Evolutionary conservation across 768 basidiomycete genomes (phyloP).

Genomic region (Phaffia australis): DNA sequence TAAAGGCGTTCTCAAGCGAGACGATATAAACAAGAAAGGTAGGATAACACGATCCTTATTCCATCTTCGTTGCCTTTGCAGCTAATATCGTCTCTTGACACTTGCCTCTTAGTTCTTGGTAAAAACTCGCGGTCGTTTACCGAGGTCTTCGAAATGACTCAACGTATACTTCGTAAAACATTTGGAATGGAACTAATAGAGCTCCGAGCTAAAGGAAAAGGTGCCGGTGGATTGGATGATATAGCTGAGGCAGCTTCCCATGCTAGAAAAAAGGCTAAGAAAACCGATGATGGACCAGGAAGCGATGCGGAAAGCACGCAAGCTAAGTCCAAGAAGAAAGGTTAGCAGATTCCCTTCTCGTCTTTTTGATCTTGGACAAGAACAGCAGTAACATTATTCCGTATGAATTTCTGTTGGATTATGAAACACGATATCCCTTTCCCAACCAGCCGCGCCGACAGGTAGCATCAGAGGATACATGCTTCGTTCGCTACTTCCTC

Average conservation of each 20-base stretch:
- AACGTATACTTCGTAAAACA: constrained; percentile 50
- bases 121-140: constrained; percentile 52
- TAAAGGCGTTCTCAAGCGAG: constrained; percentile 55
- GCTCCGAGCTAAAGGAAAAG: constrained; percentile 42
- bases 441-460: constrained; percentile 42
- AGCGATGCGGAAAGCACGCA: constrained; percentile 39
- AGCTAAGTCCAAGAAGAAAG: constrained; percentile 39
- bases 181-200: constrained; percentile 82
- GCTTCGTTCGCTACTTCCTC: constrained; percentile 61
- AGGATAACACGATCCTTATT: constrained; percentile 1
- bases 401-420: background rate
- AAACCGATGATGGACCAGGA: constrained; percentile 42
- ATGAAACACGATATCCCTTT: constrained; percentile 38
- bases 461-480: constrained; percentile 69
- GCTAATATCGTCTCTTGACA: background rate
- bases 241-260: constrained; percentile 7
- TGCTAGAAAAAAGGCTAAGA: constrained; percentile 41
- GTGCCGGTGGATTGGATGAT: constrained; percentile 11
- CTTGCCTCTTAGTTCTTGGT: constrained; percentile 42
- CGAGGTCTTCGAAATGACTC: constrained; percentile 54
- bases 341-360: background rate
- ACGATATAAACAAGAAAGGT: constrained; percentile 85
- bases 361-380: background rate
- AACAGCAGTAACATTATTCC: too few species aligned
- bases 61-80: background rate